Base-by-base conservation (phyloP, 2,329 filamentous ascomycete genomes). In the Aspergillus carbonarius region DNA sequence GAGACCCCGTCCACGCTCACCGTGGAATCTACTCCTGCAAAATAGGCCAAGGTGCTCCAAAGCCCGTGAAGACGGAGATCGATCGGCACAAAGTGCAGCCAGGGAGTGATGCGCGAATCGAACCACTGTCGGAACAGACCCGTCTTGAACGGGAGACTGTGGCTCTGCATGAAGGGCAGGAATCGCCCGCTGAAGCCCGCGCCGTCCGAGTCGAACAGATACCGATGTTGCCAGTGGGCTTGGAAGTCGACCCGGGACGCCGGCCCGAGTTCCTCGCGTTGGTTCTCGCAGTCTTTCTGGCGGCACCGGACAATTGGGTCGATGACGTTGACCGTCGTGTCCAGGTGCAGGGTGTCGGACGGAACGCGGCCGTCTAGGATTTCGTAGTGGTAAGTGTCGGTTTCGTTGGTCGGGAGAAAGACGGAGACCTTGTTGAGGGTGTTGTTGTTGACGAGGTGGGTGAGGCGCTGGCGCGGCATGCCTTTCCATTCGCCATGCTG, bases 51-150 rank as follows among this genome's bases (percentile, higher is more conserved):
- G 0, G 88, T 91, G 61, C 85, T 86, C 78, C 90, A 91, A 40
- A 95, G 76, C 1, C 84, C 89, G 60, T 92, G 89, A 18, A 90
- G 85, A 3, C 91, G 83, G 1, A 88, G 65, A 70, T 95, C 91
- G 15, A 93, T 76, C 8, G 91, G 91, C 1, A 93, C 87, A 66
- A 92, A 95, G 71, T 96, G 91, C 46, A 88, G 78, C 91, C 91
- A 96, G 0, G 91, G 85, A 58, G 82, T 83, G 15, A 95, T 75
- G 5, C 91, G 84, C 51, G 88, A 86, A 59, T 90, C 88, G 73
- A 88, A 91, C 91, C 91, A 96, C 69, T 91, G 86, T 23, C 86
- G 83, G 73, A 93, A 93, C 6, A 93, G 79, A 0, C 86, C 86
- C 0, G 76, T 84, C 63, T 91, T 82, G 69, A 95, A 85, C 0